Percentiles rank a stretch among this genome's conserved stretches.
Evolutionary conservation across 2,329 filamentous ascomycete species (phyloP).

Genomic region (Fusarium incarnatum): DNA sequence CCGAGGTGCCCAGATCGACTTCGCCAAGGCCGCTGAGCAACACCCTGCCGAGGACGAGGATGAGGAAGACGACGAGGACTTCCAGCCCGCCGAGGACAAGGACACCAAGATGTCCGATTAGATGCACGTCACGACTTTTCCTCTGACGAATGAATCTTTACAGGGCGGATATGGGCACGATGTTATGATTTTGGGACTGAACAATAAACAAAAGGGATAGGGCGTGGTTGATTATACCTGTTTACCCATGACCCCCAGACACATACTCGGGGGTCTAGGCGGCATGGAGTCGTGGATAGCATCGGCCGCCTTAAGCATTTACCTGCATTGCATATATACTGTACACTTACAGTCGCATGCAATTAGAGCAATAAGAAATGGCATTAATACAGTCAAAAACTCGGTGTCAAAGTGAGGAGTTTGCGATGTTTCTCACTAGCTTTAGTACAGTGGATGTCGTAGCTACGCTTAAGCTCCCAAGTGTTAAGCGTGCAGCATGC

Average conservation of each 20-base stretch:
- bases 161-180: conserved; percentile 25
- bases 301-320: conserved; percentile 32
- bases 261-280: conserved; percentile 33
- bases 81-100: conserved; percentile 65
- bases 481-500: not conserved
- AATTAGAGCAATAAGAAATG: conserved; percentile 33
- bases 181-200: conserved; percentile 40
- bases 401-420: not conserved
- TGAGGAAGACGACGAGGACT: conserved; percentile 81
- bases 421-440: not conserved
- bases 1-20: conserved; percentile 92
- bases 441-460: not conserved
- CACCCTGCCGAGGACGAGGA: conserved; percentile 80
- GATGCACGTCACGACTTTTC: not conserved
- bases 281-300: conserved; percentile 36
- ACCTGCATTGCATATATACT: conserved; percentile 40
- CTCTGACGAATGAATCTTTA: conserved; percentile 5
- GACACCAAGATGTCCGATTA: conserved; percentile 74
- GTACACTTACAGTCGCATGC: conserved; percentile 15
- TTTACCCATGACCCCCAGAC: conserved; percentile 23
- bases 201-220: conserved; percentile 34
- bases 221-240: conserved; percentile 35
- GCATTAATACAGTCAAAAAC: conserved; percentile 22
- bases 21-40: conserved; percentile 87
- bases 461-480: not conserved